Percentiles rank a stretch among this genome's conserved stretches.
Conservation (phyloP, 2,329 filamentous ascomycete genomes). For the Fusarium nanum region DNA sequence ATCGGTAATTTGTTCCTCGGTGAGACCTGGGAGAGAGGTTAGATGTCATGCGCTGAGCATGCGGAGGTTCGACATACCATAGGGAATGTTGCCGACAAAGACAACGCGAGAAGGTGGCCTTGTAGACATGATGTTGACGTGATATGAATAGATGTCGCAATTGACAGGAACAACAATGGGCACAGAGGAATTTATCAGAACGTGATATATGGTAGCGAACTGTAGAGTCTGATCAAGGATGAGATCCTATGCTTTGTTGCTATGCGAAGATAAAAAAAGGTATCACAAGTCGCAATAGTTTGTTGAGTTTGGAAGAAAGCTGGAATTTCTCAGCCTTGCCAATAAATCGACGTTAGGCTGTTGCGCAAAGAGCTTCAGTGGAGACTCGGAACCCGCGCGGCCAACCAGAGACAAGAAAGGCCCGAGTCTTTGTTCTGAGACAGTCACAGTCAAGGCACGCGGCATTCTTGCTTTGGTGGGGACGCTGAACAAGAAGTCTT, state of each 20-base stretch:
- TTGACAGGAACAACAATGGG: neutral
- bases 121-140: constrained; percentile 70
- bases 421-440: neutral
- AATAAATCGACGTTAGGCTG: constrained; percentile 39
- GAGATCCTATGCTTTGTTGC: neutral
- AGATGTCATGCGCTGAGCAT: constrained; percentile 27
- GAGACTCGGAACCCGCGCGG: neutral
- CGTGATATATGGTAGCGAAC: neutral
- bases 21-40: constrained; percentile 73
- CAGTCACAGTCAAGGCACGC: neutral
- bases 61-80: constrained; percentile 65
- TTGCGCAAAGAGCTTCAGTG: constrained; percentile 29
- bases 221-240: neutral
- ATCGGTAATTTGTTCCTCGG: constrained; percentile 94
- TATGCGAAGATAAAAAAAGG: neutral
- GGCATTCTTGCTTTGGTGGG: neutral
- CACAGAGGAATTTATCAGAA: neutral
- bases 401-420: constrained; percentile 23
- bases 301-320: constrained; percentile 25
- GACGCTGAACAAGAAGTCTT: neutral
- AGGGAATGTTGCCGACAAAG: constrained; percentile 89
- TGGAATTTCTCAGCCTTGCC: constrained; percentile 45
- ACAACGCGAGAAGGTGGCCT: constrained; percentile 83
- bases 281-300: constrained; percentile 18
- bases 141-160: neutral